Base-by-base conservation (phyloP, 1,139 yeast species). In the Geotrichum restrictum region DNA sequence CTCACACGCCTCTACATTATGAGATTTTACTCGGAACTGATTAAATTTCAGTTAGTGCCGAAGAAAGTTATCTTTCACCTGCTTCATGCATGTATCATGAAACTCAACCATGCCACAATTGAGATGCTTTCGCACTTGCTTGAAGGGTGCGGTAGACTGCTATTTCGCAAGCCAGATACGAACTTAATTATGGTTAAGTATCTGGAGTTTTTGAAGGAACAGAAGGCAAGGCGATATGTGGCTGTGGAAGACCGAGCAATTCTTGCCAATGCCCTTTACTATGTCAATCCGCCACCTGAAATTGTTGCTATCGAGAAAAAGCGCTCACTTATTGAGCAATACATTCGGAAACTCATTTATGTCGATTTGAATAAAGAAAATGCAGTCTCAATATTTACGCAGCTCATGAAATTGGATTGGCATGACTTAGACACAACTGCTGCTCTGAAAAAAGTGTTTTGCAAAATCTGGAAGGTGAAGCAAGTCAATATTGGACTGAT, bases 1-100 rank as follows among this genome's bases (percentile, higher is more conserved):
- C 48, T 60, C 10, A 52, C 67, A 57, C 74, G 81, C 29, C 76
- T 76, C 52, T 71, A 71, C 32, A 81, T 78, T 58, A 77, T 86
- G 43, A 47, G 51, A 44, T 57, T 54, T 57, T 83, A 87, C 58
- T 74, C 82, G 49, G 97, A 91, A 63, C 72, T 89, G 70, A 79
- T 85, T 45, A 88, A 87, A 64, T 91, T 89, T 66, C 81, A 79
- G 59, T 67, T 88, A 59, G 74, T 89, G n/a, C 94, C 95, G 0
- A 72, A 74, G 19, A 85, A 80, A 66, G 74, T 84, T 52, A 75
- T 84, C 3, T 85, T 88, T 65, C 93, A 88, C 66, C 85, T 82
- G 63, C 77, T 85, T 54, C 67, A 85, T 50, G 71, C 76, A 55
- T 34, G 59, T 52, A 43, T 40, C 47, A 24, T 57, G 60, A 42